These are phyloP conservation scores for Backusella morwellensis DNA, from an alignment of 192 early-diverging fungal species.

Conservation along the genomic window DNA sequence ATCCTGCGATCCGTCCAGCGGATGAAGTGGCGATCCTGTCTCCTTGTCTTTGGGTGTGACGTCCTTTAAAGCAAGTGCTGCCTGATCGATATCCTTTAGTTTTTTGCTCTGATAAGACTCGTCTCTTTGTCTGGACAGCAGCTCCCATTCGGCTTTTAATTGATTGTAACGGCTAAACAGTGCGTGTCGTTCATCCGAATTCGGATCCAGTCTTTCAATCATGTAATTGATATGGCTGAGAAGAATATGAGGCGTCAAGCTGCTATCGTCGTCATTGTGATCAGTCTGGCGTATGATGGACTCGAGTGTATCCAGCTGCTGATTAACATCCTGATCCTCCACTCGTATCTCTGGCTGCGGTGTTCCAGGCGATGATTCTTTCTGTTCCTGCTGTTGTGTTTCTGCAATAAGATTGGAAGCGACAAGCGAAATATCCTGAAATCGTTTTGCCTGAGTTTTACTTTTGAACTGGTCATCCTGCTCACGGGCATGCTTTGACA, in stretches of 20 bases:
- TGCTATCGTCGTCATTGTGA: neutral
- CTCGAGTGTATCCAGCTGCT: neutral
- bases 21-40: neutral
- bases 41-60: neutral
- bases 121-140: neutral
- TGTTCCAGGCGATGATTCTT: neutral
- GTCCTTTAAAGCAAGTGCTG: neutral
- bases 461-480: slow-evolving; percentile 20
- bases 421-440: neutral
- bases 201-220: neutral
- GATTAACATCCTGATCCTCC: neutral
- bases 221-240: neutral
- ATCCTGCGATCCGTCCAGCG: slow-evolving; percentile 13
- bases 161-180: slow-evolving; percentile 4
- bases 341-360: slow-evolving; percentile 1
- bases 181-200: slow-evolving; percentile 6
- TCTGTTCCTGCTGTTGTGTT: neutral
- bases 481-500: slow-evolving; percentile 26
- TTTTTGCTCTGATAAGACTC: neutral
- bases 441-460: slow-evolving; percentile 2
- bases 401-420: neutral
- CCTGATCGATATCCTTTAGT: neutral
- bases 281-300: neutral
- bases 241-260: neutral
- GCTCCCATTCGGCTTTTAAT: slow-evolving; percentile 8